These are phyloP conservation scores for Trichoderma breve DNA, from an alignment of 2,329 filamentous ascomycete species.

Conservation along the genomic window DNA sequence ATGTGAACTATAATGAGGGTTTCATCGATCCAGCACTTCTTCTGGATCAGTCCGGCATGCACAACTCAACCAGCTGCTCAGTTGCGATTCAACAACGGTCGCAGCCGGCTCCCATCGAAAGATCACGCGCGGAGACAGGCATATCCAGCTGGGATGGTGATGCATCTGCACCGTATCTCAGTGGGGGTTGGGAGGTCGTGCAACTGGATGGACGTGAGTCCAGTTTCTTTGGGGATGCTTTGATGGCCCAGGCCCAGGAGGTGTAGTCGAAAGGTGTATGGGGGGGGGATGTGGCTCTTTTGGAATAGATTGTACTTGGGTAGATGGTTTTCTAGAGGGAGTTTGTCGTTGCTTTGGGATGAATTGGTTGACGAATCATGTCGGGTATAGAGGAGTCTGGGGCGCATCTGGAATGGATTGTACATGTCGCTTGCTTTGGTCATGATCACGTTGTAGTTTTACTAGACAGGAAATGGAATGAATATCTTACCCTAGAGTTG, in stretches of 20 bases:
- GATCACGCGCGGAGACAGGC: neutral
- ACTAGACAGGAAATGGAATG: neutral
- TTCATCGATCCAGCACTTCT: slow-evolving; percentile 23
- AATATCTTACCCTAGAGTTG: neutral
- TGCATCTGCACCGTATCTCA: slow-evolving; percentile 30
- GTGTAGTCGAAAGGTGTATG: slow-evolving; percentile 17
- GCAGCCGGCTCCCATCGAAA: neutral
- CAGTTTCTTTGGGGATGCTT: too few relatives aligned
- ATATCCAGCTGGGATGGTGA: slow-evolving; percentile 23
- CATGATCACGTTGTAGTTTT: neutral
- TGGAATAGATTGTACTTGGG: neutral
- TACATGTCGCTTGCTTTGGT: neutral
- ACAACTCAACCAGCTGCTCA: neutral
- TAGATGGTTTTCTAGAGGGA: neutral
- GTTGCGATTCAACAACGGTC: neutral
- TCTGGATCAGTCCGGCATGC: neutral
- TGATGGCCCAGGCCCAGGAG: slow-evolving; percentile 21
- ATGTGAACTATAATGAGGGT: neutral
- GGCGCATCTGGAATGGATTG: neutral
- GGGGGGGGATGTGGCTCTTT: neutral
- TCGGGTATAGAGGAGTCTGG: neutral
- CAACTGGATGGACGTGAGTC: slow-evolving; percentile 23
- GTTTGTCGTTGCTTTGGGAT: neutral
- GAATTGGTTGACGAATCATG: neutral
- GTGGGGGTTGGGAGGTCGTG: slow-evolving; percentile 38